Evolutionary conservation across 257 asterid genomes (phyloP).

Genomic region (Fraxinus cuspidata): DNA sequence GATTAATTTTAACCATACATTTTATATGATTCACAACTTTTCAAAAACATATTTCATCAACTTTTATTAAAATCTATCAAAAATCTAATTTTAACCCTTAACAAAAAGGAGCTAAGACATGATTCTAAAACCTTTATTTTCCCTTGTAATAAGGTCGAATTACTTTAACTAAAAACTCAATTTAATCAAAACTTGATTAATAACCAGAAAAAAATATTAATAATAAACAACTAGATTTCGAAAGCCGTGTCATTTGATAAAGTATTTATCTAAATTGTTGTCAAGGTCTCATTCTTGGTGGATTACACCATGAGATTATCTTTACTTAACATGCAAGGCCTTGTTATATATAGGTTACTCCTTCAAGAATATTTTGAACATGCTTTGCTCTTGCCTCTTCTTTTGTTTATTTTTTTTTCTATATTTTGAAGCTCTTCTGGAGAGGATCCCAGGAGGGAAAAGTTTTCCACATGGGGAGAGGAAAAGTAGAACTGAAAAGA

Average conservation of each 20-base stretch:
- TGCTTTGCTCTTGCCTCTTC: slow-evolving; percentile 25
- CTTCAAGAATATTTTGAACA: slow-evolving; percentile 19
- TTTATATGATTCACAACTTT: no score
- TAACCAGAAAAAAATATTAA: no score
- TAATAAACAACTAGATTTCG: neutral
- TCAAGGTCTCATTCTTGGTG: neutral
- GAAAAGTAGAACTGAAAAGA: slow-evolving; percentile 59
- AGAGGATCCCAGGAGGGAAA: neutral
- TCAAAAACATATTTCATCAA: no score
- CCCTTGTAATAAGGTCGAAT: no score
- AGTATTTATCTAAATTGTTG: neutral
- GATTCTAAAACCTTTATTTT: no score
- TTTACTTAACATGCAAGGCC: slow-evolving; percentile 28
- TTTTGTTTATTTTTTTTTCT: slow-evolving; percentile 5
- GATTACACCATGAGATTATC: neutral
- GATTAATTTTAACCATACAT: no score
- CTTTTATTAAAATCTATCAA: no score
- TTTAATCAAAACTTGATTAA: neutral
- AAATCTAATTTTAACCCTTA: no score
- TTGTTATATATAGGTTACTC: slow-evolving; percentile 6
- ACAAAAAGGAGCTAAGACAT: no score
- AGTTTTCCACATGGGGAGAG: slow-evolving; percentile 51
- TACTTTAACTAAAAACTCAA: no score
- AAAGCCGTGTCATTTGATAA: neutral
- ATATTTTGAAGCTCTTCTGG: neutral